These are phyloP conservation scores for Adiantum capillusveneris DNA, from an alignment of 75 land plant species.

Conservation along the genomic window DNA sequence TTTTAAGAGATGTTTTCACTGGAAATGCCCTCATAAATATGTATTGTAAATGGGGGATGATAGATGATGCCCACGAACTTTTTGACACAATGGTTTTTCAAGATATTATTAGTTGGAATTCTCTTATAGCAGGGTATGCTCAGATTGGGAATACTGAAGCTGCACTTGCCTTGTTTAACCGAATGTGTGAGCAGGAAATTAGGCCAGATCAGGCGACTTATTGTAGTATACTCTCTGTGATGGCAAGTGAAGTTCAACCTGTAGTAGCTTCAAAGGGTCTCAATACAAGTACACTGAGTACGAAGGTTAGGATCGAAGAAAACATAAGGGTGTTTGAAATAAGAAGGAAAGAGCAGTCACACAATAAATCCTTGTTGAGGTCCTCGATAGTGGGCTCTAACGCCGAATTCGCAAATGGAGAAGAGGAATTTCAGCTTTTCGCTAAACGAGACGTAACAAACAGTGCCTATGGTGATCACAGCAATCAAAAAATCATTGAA, in stretches of 20 bases:
- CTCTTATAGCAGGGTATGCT: slow-evolving; percentile 23
- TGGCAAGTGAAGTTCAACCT: background rate
- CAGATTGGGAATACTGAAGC: background rate
- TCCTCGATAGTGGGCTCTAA: too few species aligned
- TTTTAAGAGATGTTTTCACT: slow-evolving; percentile 17
- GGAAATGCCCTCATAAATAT: slow-evolving; percentile 40
- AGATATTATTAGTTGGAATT: slow-evolving; percentile 19
- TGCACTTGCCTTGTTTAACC: slow-evolving; percentile 9
- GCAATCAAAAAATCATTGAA: background rate
- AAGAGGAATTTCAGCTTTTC: background rate
- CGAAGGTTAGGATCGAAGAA: too few species aligned
- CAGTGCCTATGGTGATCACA: background rate
- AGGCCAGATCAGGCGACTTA: slow-evolving; percentile 3
- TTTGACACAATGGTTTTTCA: slow-evolving; percentile 21
- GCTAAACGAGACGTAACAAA: background rate
- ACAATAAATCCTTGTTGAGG: too few species aligned
- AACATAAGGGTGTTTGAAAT: too few species aligned
- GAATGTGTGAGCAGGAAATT: slow-evolving; percentile 10
- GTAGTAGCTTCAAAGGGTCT: too few species aligned
- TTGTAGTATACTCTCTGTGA: background rate
- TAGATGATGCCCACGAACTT: slow-evolving; percentile 18
- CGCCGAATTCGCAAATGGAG: too few species aligned
- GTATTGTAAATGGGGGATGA: slow-evolving; percentile 23
- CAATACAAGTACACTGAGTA: too few species aligned
- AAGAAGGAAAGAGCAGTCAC: too few species aligned